Base-by-base conservation (phyloP, 1,139 yeast species). In the Zygoascus sp. region DNA sequence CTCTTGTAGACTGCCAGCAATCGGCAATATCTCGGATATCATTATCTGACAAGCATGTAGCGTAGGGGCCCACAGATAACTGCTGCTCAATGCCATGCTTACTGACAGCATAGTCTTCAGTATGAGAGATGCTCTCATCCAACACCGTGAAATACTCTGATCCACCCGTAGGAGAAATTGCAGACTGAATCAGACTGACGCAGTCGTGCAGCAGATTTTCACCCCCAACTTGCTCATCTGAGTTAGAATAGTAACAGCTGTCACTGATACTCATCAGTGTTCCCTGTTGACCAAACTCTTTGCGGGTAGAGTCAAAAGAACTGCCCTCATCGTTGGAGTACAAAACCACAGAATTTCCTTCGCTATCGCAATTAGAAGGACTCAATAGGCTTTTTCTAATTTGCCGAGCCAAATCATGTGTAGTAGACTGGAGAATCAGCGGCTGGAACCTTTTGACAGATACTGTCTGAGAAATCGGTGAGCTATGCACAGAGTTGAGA, bases 1-100 rank as follows among this genome's bases (percentile, higher is more conserved):
- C 51, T 19, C 52, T 47, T 7, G 42, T 23, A 5, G 58, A 55
- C 7, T 43, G 50, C 61, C 61, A 57, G 16, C 45, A 45, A 20
- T 49, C 42, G 25, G 57, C 47, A 2, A 51, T 49, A 11, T 51
- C 53, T n/a, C 52, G 46, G n/a, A 53, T 49, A 30, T 50, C 47
- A 10, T 39, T 28, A 37, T 40, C 50, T 11, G 38, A 20, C 34
- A 27, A 34, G 19, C 19, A 35, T 11, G 21, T n/a, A 15, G 40
- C 20, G 13, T 22, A 9, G 16, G 42, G 19, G 10, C 16, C 20
- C 15, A 34, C 19, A 22, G 23, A 9, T 10, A 32, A 13, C 20
- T 47, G 45, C 11, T 13, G 11, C n/a, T 37, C 41, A 25, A 47
- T 47, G 8, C 50, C 50, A 19, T 32, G 36, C 17, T 44, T 47